Evolutionary conservation across 345 rosid species (phyloP), one percentile per base, ranked within the genome.

Genomic region (Gossypium turneri): DNA sequence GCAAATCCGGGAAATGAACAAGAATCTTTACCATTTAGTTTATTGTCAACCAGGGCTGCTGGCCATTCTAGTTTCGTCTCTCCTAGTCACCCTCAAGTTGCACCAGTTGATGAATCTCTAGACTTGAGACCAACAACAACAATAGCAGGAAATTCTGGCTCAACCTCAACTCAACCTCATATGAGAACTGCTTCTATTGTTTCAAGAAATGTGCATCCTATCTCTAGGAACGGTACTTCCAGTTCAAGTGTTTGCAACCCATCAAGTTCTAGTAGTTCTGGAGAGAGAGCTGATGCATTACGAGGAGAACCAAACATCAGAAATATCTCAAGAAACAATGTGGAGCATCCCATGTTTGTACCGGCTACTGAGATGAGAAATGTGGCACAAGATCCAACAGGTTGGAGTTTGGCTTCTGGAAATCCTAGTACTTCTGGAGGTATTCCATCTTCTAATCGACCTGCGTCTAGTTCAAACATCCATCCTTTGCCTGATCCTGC

Each of bases 351-450:
- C n/a, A 27, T 60, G 9, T 5, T 60, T 60, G 64, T 60, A 24
- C 64, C 64, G 7, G 10, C 64, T 25, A 24, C 64, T 12, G 64
- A 60, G 64, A 60, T 60, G 64, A 60, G 64, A 60, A 60, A 60
- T 60, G 64, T 60, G 24, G 34, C 64, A 60, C 41, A 60, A 25
- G 43, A 60, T 25, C n/a, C 19, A 6, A 60, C 41, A 13, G 34
- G 64, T 5, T 25, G 43, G 64, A 60, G 24, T 15, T 60, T 60
- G 64, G 41, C 64, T 60, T 27, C 64, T 60, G 64, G 41, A 25
- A 60, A 60, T 27, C 12, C 27, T 60, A 60, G n/a, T 38, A 25
- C 9, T 60, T 60, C 64, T 60, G 64, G 64, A 59, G 41, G 64
- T 59, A 59, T 25, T 27, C 38, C 38, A 59, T 12, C 64, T 59